These are phyloP conservation scores for Sanghuangporus weigelae DNA, from an alignment of 1,284 basidiomycete species.

Conservation along the genomic window DNA sequence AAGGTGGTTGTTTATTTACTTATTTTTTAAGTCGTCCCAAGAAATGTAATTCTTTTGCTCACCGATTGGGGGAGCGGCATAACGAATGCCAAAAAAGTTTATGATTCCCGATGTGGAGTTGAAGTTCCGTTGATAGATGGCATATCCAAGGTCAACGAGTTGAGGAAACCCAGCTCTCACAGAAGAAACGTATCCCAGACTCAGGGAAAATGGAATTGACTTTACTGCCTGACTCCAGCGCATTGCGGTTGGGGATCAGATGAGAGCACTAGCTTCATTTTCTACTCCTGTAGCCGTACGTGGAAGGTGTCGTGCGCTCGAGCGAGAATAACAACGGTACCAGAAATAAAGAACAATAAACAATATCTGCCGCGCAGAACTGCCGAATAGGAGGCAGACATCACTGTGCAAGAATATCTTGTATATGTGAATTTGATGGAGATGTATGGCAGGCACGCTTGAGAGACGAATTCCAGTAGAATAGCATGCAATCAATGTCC, in stretches of 20 bases:
- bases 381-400: too few relatives aligned
- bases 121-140: conserved; percentile 31
- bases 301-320: too few relatives aligned
- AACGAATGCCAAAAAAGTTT: conserved; percentile 37
- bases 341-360: too few relatives aligned
- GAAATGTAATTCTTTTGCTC: background rate
- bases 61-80: conserved; percentile 36
- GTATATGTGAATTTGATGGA: too few relatives aligned
- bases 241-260: background rate
- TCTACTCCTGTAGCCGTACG: too few relatives aligned
- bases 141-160: conserved; percentile 36
- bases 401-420: too few relatives aligned
- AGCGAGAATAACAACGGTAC: too few relatives aligned
- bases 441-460: too few relatives aligned
- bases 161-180: conserved; percentile 6
- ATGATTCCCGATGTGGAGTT: conserved; percentile 30
- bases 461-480: too few relatives aligned
- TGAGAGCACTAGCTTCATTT: too few relatives aligned
- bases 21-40: background rate
- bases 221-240: background rate
- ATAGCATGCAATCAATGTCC: too few relatives aligned
- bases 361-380: too few relatives aligned
- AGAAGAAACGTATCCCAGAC: background rate
- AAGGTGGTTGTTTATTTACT: background rate
- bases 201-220: background rate